Percentiles rank a stretch among this genome's conserved stretches.
Conservation (phyloP, 805 yeast species). For the Suhomyces sp. region DNA sequence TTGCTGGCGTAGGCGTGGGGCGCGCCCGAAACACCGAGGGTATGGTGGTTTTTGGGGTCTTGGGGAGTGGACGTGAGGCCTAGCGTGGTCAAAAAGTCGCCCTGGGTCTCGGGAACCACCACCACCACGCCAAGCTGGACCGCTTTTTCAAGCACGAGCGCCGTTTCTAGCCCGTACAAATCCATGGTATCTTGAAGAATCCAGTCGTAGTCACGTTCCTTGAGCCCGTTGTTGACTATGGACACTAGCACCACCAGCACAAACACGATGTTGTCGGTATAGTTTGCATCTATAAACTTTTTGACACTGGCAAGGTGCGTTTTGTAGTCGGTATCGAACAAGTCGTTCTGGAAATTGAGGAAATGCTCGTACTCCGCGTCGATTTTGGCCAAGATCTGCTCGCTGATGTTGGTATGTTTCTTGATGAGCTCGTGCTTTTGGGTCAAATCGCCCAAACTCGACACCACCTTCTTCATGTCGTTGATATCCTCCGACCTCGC, state of each 20-base stretch:
- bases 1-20: conserved; percentile 26
- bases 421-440: conserved; percentile 64
- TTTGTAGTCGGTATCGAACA: conserved; percentile 46
- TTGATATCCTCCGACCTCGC: conserved; percentile 27
- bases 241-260: conserved; percentile 58
- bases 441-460: conserved; percentile 64
- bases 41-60: conserved; percentile 14
- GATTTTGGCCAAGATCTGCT: conserved; percentile 51
- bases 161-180: conserved; percentile 59
- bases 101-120: conserved; percentile 14
- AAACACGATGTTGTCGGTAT: conserved; percentile 42
- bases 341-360: conserved; percentile 66
- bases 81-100: conserved; percentile 1
- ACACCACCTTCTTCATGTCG: conserved; percentile 65
- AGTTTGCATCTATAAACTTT: conserved; percentile 41
- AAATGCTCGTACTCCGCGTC: conserved; percentile 42
- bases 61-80: conserved; percentile 5
- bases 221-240: conserved; percentile 64
- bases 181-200: conserved; percentile 56
- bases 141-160: conserved; percentile 47
- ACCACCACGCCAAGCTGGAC: conserved; percentile 47
- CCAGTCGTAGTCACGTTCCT: conserved; percentile 56
- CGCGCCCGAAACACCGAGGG: conserved; percentile 32
- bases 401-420: conserved; percentile 74
- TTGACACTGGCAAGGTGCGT: conserved; percentile 22